Percentiles rank a stretch among this genome's conserved stretches.
Conservation (phyloP, 2,329 filamentous ascomycete genomes). For the Diaporthe citrichinensis region DNA sequence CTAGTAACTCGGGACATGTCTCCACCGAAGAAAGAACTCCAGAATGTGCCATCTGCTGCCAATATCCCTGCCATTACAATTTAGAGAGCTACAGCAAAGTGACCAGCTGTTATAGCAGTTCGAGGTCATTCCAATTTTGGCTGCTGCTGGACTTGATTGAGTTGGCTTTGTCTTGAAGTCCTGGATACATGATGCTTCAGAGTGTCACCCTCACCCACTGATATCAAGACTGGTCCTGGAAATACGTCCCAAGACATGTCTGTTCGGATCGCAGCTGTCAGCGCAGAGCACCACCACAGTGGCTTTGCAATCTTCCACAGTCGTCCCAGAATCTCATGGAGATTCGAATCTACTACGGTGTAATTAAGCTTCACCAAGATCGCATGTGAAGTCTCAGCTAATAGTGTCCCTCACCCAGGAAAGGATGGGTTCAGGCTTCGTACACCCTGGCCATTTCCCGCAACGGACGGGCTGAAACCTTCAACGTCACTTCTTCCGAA, state of each 20-base stretch:
- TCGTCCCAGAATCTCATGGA: neutral
- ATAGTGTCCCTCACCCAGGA: neutral
- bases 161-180: neutral
- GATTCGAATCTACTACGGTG: neutral
- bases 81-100: neutral
- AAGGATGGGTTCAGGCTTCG: neutral
- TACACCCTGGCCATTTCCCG: neutral
- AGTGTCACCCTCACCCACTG: neutral
- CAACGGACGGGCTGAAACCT: neutral
- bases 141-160: neutral
- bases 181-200: no score
- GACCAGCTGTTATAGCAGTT: neutral
- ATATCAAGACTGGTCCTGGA: no score
- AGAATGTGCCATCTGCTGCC: neutral
- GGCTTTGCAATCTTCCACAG: constrained; percentile 3
- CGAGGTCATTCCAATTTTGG: neutral
- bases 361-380: neutral
- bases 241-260: neutral
- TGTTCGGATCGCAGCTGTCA: constrained; percentile 8
- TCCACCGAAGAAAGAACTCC: neutral
- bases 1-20: neutral
- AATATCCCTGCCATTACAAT: neutral
- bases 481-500: neutral
- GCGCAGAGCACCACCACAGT: neutral
- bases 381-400: neutral